A percentile compares a stretch with the other conserved stretches of the same genome.
phyloP scores from a whole-genome alignment of 2,329 filamentous ascomycete species.

The Colletotrichum lini region DNA sequence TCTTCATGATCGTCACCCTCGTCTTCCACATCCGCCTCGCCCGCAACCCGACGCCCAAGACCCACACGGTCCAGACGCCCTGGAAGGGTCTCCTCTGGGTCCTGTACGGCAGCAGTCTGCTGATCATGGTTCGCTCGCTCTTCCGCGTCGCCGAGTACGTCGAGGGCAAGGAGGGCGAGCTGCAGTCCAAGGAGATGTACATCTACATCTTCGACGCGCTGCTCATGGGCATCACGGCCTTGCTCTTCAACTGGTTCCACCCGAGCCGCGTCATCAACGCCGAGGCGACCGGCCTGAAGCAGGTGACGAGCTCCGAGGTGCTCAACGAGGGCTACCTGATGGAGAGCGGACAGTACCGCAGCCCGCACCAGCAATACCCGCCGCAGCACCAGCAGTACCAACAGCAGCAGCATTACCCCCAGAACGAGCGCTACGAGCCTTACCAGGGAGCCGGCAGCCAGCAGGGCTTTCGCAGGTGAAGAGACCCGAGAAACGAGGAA shows the following conservation, averaged over 20 bases:
- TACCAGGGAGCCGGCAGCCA: constrained; percentile 15
- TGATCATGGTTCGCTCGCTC: constrained; percentile 59
- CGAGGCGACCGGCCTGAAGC: constrained; percentile 12
- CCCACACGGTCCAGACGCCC: constrained; percentile 45
- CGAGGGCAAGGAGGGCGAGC: constrained; percentile 51
- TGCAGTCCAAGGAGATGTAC: constrained; percentile 53
- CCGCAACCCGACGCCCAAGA: constrained; percentile 37
- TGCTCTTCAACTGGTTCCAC: constrained; percentile 43
- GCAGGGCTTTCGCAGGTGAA: constrained; percentile 19
- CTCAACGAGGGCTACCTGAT: constrained; percentile 30
- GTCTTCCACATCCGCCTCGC: constrained; percentile 59
- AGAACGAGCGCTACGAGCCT: constrained; percentile 11
- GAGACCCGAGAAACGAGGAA: background rate
- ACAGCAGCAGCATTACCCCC: constrained; percentile 3
- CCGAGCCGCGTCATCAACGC: constrained; percentile 40
- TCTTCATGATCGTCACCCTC: constrained; percentile 65
- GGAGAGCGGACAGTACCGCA: constrained; percentile 33
- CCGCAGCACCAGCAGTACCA: constrained; percentile 18
- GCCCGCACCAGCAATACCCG: constrained; percentile 4
- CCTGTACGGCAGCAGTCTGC: constrained; percentile 47
- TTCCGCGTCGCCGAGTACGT: constrained; percentile 61
- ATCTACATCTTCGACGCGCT: constrained; percentile 57
- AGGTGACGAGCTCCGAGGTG: constrained; percentile 26
- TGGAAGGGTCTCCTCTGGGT: constrained; percentile 50
- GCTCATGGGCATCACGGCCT: constrained; percentile 50